A percentile compares a stretch with the other conserved stretches of the same genome.
Conservation (phyloP, 2,329 filamentous ascomycete species). For the Cladosporium sp. region DNA sequence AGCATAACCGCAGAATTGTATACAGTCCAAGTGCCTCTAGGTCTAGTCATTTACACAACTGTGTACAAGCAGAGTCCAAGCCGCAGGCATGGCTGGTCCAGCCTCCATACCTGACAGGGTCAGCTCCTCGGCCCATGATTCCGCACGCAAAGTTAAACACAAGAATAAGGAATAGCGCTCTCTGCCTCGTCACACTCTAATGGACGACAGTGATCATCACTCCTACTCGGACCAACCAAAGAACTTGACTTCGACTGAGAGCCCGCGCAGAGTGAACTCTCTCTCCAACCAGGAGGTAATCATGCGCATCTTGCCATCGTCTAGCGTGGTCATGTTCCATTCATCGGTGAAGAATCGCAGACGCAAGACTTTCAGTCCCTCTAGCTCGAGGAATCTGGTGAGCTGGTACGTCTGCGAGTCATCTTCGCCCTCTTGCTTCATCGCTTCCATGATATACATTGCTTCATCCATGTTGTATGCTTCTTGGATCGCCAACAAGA, state of each 20-base stretch:
- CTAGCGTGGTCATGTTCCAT: not conserved
- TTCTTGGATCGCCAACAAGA: not conserved
- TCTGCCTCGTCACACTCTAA: not conserved
- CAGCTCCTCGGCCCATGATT: not conserved
- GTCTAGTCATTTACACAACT: not conserved
- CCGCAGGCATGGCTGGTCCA: not conserved
- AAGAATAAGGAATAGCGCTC: not conserved
- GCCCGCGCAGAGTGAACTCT: not conserved
- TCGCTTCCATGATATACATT: not conserved
- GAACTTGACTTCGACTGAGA: not conserved
- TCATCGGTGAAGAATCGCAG: not conserved
- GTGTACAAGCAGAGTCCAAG: not conserved
- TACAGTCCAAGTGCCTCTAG: not conserved
- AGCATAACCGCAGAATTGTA: not conserved
- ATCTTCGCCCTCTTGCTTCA: too few relatives aligned
- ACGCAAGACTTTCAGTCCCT: not conserved
- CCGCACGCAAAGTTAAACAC: not conserved
- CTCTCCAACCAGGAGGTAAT: not conserved
- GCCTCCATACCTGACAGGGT: not conserved
- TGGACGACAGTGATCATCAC: not conserved
- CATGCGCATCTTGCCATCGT: not conserved
- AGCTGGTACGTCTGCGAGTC: not conserved
- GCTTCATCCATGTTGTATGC: not conserved
- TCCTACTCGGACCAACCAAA: not conserved
- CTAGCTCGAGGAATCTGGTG: not conserved